Conservation (phyloP, 148 eudicot species). For the Vaccinium macrocarpon region DNA sequence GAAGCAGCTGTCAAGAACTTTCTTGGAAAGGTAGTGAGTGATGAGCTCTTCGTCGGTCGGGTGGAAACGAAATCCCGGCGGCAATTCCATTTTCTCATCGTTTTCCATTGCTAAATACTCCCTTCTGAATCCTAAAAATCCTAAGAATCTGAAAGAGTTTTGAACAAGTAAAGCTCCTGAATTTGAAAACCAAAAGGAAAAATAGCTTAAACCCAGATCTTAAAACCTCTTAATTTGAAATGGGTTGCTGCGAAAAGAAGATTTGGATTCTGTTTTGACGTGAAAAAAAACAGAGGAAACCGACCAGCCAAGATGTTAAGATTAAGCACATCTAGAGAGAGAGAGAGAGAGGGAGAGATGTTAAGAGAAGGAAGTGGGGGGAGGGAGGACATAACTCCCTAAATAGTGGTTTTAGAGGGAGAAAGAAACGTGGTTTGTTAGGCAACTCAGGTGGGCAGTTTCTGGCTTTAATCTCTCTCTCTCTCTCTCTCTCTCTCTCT, state of each 20-base stretch:
- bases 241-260: neutral
- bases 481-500: conserved; percentile 2
- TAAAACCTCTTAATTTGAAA: neutral
- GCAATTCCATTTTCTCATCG: conserved; percentile 48
- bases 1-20: conserved; percentile 48
- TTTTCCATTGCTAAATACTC: conserved; percentile 36
- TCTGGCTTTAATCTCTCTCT: conserved; percentile 32
- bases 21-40: conserved; percentile 59
- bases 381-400: conserved; percentile 32
- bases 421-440: conserved; percentile 62
- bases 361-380: conserved; percentile 21
- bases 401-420: conserved; percentile 39
- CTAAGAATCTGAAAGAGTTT: neutral
- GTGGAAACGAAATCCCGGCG: conserved; percentile 90
- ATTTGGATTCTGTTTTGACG: neutral
- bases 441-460: conserved; percentile 42
- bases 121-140: neutral
- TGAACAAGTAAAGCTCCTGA: neutral
- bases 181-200: neutral
- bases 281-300: neutral
- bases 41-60: conserved; percentile 94
- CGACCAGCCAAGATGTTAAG: neutral
- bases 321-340: neutral
- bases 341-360: conserved; percentile 20
- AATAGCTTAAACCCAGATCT: conserved; percentile 10